Evolutionary conservation across 768 basidiomycete species (phyloP), one percentile per base, ranked within the genome.

Genomic region (Trametes cubensis): DNA sequence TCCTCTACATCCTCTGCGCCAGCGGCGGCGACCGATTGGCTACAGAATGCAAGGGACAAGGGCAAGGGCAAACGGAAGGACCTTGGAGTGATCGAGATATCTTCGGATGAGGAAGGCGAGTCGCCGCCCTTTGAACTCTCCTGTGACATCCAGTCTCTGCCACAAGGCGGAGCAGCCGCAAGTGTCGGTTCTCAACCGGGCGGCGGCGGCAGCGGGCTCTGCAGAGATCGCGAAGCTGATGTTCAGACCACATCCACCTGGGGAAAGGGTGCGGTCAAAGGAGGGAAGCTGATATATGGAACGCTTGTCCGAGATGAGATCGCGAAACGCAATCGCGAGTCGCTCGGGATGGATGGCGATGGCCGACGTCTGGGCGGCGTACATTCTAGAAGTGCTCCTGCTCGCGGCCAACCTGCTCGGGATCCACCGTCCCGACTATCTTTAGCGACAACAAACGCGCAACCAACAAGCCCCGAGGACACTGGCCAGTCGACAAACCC

Each of bases 241-340:
- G 2, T 34, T 10, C 34, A 34, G 6, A 11, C 2, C 34, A 10
- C 34, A 11, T 34, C 34, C 2, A 34, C 34, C 10, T 34, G 6
- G 10, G 34, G 34, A 6, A 34, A 34, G 6, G 10, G 34, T 6
- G 34, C 34, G 34, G 34, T 11, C 25, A 61, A 57, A 50, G 49
- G 25, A 41, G 45, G 38, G 49, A 50, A 63, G 44, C 45, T 68
- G 4, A 41, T 63, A 6, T 72, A 69, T 49, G 68, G 67, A 7
- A 26, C 46, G n/a, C 55, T 71, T 10, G 67, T 70, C 15, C 48
- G 55, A 65, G 73, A 73, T 39, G 81, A 84, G 65, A 75, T 83
- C 13, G 67, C 77, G n/a, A 63, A 74, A 38, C 74, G 81, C 49
- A 79, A 77, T 68, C 81, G 76, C 58, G 80, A 82, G 69, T 68